Conservation (phyloP, 1,284 basidiomycete genomes). For the Grifola frondosa region DNA sequence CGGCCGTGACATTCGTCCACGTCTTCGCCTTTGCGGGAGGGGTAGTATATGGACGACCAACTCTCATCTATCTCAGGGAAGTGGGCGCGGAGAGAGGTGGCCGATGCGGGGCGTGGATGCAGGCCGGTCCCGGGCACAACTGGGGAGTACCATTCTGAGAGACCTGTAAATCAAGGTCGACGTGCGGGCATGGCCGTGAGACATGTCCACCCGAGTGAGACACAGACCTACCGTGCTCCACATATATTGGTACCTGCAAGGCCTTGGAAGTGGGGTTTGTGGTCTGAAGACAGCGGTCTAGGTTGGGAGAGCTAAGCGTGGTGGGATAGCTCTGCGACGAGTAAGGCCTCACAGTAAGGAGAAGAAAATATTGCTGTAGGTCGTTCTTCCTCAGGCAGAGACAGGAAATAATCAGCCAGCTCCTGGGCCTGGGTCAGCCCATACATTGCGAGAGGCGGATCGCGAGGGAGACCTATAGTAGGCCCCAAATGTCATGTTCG, state of each 20-base stretch:
- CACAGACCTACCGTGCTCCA: constrained; percentile 64
- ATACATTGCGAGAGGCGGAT: constrained; percentile 76
- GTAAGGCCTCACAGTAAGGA: constrained; percentile 62
- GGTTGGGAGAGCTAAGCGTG: no score
- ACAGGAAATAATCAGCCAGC: constrained; percentile 61
- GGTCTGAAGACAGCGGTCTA: constrained; percentile 86
- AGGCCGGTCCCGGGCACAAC: constrained; percentile 65
- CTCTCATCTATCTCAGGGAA: constrained; percentile 61
- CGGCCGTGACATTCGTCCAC: constrained; percentile 66
- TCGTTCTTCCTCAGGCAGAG: constrained; percentile 62
- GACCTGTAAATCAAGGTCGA: constrained; percentile 41
- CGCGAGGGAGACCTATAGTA: constrained; percentile 56
- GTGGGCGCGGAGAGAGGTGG: constrained; percentile 48
- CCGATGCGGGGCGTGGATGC: constrained; percentile 65
- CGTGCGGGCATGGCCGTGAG: not conserved
- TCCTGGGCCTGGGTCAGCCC: constrained; percentile 80
- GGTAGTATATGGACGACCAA: constrained; percentile 68
- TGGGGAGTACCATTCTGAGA: constrained; percentile 85
- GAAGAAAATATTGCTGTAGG: constrained; percentile 81
- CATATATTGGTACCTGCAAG: constrained; percentile 66
- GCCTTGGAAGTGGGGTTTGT: constrained; percentile 60
- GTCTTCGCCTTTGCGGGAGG: constrained; percentile 72
- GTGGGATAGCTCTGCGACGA: no score
- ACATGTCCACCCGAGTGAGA: not conserved
- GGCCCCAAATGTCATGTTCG: no score